Conservation (phyloP, 192 early-diverging fungal genomes). For the Cetraspora pellucida region DNA sequence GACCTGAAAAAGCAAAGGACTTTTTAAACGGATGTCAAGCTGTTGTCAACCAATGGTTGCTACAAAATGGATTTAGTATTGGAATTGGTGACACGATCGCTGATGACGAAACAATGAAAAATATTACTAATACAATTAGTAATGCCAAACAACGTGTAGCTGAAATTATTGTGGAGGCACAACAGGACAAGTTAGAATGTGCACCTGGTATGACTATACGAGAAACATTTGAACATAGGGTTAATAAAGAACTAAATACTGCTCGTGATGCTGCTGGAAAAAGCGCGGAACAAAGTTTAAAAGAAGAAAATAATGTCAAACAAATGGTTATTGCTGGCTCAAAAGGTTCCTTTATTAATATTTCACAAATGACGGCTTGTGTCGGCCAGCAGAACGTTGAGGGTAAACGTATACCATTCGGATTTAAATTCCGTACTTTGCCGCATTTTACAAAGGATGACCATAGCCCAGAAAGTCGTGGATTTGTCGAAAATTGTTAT, state of each 20-base stretch:
- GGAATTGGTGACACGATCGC: constrained; percentile 98
- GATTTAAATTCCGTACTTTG: constrained; percentile 91
- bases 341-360: constrained; percentile 95
- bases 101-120: constrained; percentile 76
- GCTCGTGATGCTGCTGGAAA: constrained; percentile 94
- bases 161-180: constrained; percentile 79
- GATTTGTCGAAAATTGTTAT: constrained; percentile 90
- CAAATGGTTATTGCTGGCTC: constrained; percentile 97
- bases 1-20: constrained; percentile 79
- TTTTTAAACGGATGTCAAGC: constrained; percentile 93
- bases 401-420: constrained; percentile 97
- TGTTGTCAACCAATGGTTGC: constrained; percentile 94
- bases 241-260: constrained; percentile 84
- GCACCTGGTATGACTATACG: constrained; percentile 91
- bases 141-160: constrained; percentile 78
- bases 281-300: constrained; percentile 75
- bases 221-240: constrained; percentile 87
- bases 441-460: constrained; percentile 99
- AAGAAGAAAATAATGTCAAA: constrained; percentile 92
- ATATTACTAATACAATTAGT: constrained; percentile 76
- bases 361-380: constrained; percentile 97
- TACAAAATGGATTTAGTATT: constrained; percentile 94
- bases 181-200: constrained; percentile 79
- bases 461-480: constrained; percentile 87
- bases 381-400: constrained; percentile 99